A percentile compares a stretch with the other conserved stretches of the same genome.
Evolutionary conservation across 2,329 filamentous ascomycete species (phyloP).

Genomic region (Arachnopeziza araneosa): DNA sequence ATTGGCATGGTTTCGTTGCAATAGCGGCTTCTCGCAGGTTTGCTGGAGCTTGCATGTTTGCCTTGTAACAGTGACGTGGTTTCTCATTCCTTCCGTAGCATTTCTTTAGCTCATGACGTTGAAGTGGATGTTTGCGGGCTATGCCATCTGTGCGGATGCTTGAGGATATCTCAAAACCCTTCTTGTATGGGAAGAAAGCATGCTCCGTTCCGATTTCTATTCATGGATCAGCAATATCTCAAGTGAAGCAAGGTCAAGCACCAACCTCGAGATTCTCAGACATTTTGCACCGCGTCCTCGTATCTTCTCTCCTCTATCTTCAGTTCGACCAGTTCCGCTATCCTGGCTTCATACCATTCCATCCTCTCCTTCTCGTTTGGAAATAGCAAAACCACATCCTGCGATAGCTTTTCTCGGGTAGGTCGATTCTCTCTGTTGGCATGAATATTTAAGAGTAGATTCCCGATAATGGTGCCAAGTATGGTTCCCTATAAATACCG

Average conservation of each 20-base stretch:
- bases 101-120: background rate
- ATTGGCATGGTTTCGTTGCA: too few species aligned
- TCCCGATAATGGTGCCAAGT: background rate
- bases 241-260: background rate
- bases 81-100: background rate
- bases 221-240: background rate
- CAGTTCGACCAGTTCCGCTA: background rate
- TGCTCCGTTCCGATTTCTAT: background rate
- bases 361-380: background rate
- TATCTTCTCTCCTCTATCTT: background rate
- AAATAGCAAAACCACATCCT: background rate
- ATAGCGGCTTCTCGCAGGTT: background rate
- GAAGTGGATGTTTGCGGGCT: background rate
- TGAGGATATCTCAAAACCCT: background rate
- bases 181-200: background rate
- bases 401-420: background rate
- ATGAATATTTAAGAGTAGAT: background rate
- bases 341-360: background rate
- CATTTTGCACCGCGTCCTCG: background rate
- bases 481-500: background rate
- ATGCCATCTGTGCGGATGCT: background rate
- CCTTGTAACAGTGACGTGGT: background rate
- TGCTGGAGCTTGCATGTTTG: background rate
- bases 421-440: background rate
- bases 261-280: background rate